phyloP scores from a whole-genome alignment of 108 stramenopile genomes.

The Pinguiococcus pyrenoidosus region DNA sequence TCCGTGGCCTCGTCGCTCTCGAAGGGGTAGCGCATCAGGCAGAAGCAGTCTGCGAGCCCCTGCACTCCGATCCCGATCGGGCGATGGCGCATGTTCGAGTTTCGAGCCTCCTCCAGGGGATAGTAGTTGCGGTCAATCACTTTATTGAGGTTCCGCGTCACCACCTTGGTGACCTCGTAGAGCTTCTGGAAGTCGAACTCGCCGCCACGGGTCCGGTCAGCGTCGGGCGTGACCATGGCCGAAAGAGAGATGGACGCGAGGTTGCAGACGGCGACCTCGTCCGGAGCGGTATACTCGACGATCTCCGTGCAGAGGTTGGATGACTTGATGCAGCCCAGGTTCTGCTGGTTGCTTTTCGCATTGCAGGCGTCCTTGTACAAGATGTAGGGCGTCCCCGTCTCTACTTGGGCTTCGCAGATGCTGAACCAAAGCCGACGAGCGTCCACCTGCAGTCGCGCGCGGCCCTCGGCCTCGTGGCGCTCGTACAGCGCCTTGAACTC shows the following conservation, averaged over 20 bases:
- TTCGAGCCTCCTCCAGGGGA: conserved; percentile 64
- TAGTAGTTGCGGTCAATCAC: conserved; percentile 88
- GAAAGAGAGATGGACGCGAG: conserved; percentile 59
- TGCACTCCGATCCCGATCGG: conserved; percentile 89
- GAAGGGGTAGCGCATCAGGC: conserved; percentile 75
- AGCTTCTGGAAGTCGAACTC: conserved; percentile 63
- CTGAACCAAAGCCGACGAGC: conserved; percentile 97
- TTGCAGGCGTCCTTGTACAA: conserved; percentile 93
- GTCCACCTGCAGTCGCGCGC: conserved; percentile 68
- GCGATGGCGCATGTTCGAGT: conserved; percentile 74
- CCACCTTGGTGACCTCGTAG: conserved; percentile 67
- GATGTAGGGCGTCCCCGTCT: conserved; percentile 94
- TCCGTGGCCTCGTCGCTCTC: conserved; percentile 60
- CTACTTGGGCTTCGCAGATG: conserved; percentile 86
- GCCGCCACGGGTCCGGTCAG: too few species aligned
- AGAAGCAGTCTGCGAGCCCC: conserved; percentile 86
- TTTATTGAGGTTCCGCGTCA: conserved; percentile 75
- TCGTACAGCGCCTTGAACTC: conserved; percentile 70
- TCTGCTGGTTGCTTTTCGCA: conserved; percentile 85
- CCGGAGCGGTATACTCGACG: conserved; percentile 74
- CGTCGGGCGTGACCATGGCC: conserved; percentile 4
- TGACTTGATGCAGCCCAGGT: conserved; percentile 87
- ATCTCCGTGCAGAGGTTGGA: conserved; percentile 96
- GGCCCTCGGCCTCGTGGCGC: conserved; percentile 69
- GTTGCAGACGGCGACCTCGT: conserved; percentile 93